Conservation (phyloP, 2,329 filamentous ascomycete species). For the Sarocladium oryzae region DNA sequence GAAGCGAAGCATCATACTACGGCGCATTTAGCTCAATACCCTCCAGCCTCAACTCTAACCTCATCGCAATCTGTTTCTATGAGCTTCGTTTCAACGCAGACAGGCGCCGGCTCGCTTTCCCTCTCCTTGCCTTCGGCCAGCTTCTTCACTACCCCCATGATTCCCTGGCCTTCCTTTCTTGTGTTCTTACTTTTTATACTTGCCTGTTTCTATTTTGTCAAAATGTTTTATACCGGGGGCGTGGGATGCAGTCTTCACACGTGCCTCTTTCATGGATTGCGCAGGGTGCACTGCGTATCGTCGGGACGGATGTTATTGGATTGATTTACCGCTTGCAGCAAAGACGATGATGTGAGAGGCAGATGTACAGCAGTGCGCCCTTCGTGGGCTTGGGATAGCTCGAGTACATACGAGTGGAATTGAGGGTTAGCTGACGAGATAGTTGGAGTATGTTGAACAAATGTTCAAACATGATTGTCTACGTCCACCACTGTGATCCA, state of each 20-base stretch:
- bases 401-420: no score
- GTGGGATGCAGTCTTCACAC: background rate
- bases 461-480: background rate
- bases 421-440: background rate
- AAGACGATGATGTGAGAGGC: background rate
- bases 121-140: background rate
- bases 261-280: background rate
- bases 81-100: background rate
- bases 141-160: background rate
- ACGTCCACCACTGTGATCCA: no score
- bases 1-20: background rate
- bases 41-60: background rate
- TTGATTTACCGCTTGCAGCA: background rate
- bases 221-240: background rate
- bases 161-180: background rate
- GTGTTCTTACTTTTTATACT: background rate
- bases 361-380: no score
- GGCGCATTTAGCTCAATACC: background rate
- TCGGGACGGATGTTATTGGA: background rate
- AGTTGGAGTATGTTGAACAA: background rate
- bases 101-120: conserved; percentile 8
- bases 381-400: no score
- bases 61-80: background rate
- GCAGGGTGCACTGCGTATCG: background rate
- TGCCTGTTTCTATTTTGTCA: background rate